These are phyloP conservation scores for Elasticomyces elasticus DNA, from an alignment of 495 filamentous ascomycete species.

Conservation along the genomic window DNA sequence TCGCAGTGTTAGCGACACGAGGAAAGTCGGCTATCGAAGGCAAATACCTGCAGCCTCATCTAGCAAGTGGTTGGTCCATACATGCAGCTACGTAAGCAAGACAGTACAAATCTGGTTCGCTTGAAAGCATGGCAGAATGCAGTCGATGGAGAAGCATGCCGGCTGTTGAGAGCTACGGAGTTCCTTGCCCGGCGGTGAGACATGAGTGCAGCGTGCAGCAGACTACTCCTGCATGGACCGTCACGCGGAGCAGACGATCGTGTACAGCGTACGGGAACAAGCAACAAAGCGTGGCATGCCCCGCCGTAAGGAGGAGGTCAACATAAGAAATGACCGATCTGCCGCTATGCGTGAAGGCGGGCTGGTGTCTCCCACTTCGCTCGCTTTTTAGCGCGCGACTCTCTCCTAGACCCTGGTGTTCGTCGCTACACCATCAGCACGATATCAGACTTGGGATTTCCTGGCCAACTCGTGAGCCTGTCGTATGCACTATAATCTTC, in stretches of 20 bases:
- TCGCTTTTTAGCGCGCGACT: neutral
- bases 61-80: neutral
- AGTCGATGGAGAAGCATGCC: too few relatives aligned
- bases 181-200: neutral
- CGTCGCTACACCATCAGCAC: neutral
- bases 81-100: neutral
- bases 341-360: neutral
- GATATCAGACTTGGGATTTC: neutral
- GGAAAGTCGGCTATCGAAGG: too few relatives aligned
- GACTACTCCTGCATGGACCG: neutral
- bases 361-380: neutral
- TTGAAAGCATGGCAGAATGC: neutral
- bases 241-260: neutral
- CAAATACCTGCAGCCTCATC: too few relatives aligned
- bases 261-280: neutral
- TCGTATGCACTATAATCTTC: too few relatives aligned
- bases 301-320: neutral
- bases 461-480: too few relatives aligned
- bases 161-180: neutral
- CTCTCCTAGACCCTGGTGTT: neutral
- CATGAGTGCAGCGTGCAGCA: neutral
- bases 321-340: slow-evolving; percentile 5
- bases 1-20: too few relatives aligned
- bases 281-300: too few relatives aligned
- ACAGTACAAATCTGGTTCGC: neutral